phyloP scores from a whole-genome alignment of 768 basidiomycete genomes.

The Megacollybia marginata region DNA sequence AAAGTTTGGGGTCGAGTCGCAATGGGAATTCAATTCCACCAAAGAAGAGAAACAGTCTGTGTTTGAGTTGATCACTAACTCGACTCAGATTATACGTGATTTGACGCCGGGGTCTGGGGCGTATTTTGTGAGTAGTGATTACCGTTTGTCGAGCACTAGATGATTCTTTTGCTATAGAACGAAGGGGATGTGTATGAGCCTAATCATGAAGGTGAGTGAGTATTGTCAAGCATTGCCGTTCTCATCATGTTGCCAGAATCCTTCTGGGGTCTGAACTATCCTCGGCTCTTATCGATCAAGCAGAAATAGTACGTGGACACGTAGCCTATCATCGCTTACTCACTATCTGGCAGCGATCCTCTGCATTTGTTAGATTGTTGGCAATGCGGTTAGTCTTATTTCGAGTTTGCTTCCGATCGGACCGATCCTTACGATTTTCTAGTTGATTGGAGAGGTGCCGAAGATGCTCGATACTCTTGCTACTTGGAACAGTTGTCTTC shows the following conservation, averaged over 20 bases:
- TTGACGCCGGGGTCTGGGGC: slow-evolving; percentile 14
- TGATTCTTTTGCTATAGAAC: slow-evolving; percentile 21
- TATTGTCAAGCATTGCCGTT: neutral
- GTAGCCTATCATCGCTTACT: neutral
- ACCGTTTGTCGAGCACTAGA: no score
- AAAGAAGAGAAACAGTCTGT: slow-evolving; percentile 5
- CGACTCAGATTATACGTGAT: slow-evolving; percentile 6
- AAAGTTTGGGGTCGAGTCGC: slow-evolving; percentile 7
- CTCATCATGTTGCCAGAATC: slow-evolving; percentile 15
- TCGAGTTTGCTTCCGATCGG: neutral
- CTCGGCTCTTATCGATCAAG: slow-evolving; percentile 32
- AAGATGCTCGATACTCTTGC: slow-evolving; percentile 3
- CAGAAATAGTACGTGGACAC: slow-evolving; percentile 33
- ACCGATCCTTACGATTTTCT: neutral
- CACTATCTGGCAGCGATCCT: slow-evolving; percentile 29
- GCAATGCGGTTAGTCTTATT: slow-evolving; percentile 33
- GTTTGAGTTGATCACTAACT: slow-evolving; percentile 8
- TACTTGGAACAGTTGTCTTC: neutral
- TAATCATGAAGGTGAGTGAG: slow-evolving; percentile 28
- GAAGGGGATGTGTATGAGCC: slow-evolving; percentile 44
- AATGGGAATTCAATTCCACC: slow-evolving; percentile 15
- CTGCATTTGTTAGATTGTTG: slow-evolving; percentile 40
- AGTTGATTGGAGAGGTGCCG: slow-evolving; percentile 5
- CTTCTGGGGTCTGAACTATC: slow-evolving; percentile 40
- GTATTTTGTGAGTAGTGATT: slow-evolving; percentile 8